Evolutionary conservation across 257 asterid species (phyloP), one percentile per base, ranked within the genome.

Genomic region (Buddleja alternifolia): DNA sequence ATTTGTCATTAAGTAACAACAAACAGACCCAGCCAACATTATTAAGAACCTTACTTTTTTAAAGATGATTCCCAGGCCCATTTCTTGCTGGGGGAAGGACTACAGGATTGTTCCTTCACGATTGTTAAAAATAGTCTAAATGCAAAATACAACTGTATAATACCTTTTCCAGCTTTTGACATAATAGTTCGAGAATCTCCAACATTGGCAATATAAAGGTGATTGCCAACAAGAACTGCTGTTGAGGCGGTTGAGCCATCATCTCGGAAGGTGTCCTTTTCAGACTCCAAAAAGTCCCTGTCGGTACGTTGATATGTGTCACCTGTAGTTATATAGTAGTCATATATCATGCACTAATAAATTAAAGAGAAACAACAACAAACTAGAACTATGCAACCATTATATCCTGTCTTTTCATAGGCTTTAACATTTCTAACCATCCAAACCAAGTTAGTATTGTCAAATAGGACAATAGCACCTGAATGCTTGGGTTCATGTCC

Each of bases 171-270:
- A 63, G 91, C 89, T 86, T 84, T 87, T 3, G 96, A 94, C 75
- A 91, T 80, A 67, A 94, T 83, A 67, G 99, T 87, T 77, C 99
- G 89, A 34, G 99, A 94, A 75, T 94, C 99, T 57, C 99, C 99
- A 73, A 94, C 99, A 82, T 94, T 94, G 75, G 97, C 99, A 75
- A 91, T 97, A 76, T 91, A 94, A 40, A 94, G 92, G 73, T 80
- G 97, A 70, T 91, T 89, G 76, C 92, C 99, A 37, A 94, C 90
- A 66, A 94, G 90, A 77, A 94, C 80, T 57, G 85, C 85, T 46
- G 85, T 77, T 57, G 85, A 91, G 58, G 99, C 97, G 71, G 99
- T 94, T 75, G 99, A 94, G 59, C 99, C 99, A 81, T 94, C 99
- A 80, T 94, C 99, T 40, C 99, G 81, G 75, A 77, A 86, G 36